Conservation (phyloP, 148 eudicot species). For the Hydrangea macrophylla region DNA sequence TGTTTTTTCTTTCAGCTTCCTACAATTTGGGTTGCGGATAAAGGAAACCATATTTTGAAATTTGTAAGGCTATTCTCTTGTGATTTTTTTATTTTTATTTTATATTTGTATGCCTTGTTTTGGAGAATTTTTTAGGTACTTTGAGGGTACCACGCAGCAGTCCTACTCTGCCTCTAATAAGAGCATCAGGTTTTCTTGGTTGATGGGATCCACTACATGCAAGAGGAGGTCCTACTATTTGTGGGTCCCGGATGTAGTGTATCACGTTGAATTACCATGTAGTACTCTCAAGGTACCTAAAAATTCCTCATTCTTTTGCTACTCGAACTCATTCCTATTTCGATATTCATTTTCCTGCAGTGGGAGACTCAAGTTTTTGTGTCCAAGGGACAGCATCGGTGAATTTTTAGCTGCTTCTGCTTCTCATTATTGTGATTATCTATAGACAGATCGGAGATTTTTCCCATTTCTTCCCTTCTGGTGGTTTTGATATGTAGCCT, state of each 20-base stretch:
- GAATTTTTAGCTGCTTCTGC: conserved; percentile 82
- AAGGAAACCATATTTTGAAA: conserved; percentile 18
- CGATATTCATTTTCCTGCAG: conserved; percentile 30
- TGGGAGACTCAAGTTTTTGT: conserved; percentile 14
- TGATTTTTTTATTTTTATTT: too few relatives aligned
- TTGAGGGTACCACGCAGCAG: too few relatives aligned
- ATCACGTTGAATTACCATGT: too few relatives aligned
- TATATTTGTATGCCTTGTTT: neutral
- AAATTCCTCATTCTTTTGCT: too few relatives aligned
- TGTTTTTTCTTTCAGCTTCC: conserved; percentile 19
- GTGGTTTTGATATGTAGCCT: conserved; percentile 20
- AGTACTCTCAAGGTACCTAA: too few relatives aligned
- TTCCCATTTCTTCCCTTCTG: conserved; percentile 16
- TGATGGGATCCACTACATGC: too few relatives aligned
- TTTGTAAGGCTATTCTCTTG: conserved; percentile 14
- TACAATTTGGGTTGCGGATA: conserved; percentile 24
- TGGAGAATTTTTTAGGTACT: too few relatives aligned
- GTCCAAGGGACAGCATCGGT: conserved; percentile 56
- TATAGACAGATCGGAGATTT: conserved; percentile 27
- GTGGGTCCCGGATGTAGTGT: too few relatives aligned
- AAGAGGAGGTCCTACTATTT: too few relatives aligned
- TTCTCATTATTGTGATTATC: conserved; percentile 35
- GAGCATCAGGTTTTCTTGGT: too few relatives aligned
- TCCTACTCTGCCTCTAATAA: too few relatives aligned
- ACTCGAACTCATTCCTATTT: conserved; percentile 3